A percentile compares a stretch with the other conserved stretches of the same genome.
These are phyloP conservation scores for Perilla frutescens DNA, from an alignment of 257 asterid species.

Conservation along the genomic window DNA sequence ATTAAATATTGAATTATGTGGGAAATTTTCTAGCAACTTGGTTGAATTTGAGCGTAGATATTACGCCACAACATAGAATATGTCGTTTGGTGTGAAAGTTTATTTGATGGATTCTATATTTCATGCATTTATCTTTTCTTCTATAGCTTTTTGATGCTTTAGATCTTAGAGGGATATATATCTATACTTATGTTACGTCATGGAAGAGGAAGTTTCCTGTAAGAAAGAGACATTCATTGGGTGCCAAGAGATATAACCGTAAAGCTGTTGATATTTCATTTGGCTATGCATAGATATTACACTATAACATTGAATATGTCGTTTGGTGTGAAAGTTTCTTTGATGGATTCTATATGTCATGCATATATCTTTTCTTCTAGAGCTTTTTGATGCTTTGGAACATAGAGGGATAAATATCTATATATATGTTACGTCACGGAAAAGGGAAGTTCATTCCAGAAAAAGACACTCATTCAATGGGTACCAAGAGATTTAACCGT, in stretches of 20 bases:
- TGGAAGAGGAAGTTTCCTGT: background rate
- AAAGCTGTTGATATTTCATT: background rate
- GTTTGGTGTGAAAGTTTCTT: constrained; percentile 9
- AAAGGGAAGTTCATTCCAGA: background rate
- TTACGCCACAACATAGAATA: constrained; percentile 4
- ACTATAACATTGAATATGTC: too few species aligned
- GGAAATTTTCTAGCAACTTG: background rate
- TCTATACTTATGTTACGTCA: background rate
- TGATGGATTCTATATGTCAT: constrained; percentile 20
- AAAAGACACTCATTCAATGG: background rate
- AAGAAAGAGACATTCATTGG: background rate
- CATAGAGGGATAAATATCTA: constrained; percentile 4
- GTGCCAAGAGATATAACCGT: constrained; percentile 1
- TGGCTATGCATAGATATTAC: background rate
- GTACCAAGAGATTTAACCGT: constrained; percentile 1
- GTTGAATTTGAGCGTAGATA: constrained; percentile 7
- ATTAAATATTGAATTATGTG: background rate
- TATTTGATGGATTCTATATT: background rate
- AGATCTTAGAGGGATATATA: constrained; percentile 3
- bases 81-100: constrained; percentile 10
- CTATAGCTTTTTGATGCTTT: constrained; percentile 9
- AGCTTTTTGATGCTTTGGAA: constrained; percentile 10
- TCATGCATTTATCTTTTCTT: constrained; percentile 22
- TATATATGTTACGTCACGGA: background rate
- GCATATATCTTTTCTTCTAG: constrained; percentile 19